A percentile compares a stretch with the other conserved stretches of the same genome.
phyloP scores from a whole-genome alignment of 2,329 filamentous ascomycete species.

The Pseudogymnoascus sp. region DNA sequence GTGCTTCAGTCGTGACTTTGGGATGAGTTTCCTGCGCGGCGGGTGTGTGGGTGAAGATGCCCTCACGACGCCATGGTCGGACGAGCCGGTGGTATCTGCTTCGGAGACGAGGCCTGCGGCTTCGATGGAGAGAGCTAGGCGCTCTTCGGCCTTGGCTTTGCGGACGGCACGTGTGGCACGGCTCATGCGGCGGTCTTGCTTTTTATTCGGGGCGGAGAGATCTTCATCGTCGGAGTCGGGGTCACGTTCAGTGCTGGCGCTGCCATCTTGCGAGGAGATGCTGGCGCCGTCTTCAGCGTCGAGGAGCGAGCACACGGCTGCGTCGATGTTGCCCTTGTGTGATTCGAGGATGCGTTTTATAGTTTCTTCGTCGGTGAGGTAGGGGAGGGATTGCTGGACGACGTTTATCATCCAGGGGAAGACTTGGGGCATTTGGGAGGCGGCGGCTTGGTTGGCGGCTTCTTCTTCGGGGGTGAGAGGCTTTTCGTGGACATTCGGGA shows the following conservation, averaged over 20 bases:
- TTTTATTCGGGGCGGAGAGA: conserved; percentile 42
- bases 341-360: conserved; percentile 42
- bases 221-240: conserved; percentile 41
- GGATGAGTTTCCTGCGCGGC: conserved; percentile 1
- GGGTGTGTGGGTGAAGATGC: background rate
- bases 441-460: conserved; percentile 29
- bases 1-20: background rate
- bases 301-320: conserved; percentile 43
- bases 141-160: conserved; percentile 8
- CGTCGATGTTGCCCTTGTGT: conserved; percentile 44
- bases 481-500: conserved; percentile 36
- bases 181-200: conserved; percentile 21
- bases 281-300: conserved; percentile 37
- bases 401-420: conserved; percentile 48
- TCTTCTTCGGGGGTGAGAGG: conserved; percentile 18
- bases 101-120: background rate
- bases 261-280: conserved; percentile 35
- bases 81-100: background rate
- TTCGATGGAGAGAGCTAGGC: background rate
- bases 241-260: conserved; percentile 43
- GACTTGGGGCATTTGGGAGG: conserved; percentile 33
- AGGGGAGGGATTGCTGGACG: conserved; percentile 43
- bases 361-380: conserved; percentile 39
- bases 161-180: conserved; percentile 10
- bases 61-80: background rate